Base-by-base conservation (phyloP, 768 basidiomycete species). In the Mycena belliarum region DNA sequence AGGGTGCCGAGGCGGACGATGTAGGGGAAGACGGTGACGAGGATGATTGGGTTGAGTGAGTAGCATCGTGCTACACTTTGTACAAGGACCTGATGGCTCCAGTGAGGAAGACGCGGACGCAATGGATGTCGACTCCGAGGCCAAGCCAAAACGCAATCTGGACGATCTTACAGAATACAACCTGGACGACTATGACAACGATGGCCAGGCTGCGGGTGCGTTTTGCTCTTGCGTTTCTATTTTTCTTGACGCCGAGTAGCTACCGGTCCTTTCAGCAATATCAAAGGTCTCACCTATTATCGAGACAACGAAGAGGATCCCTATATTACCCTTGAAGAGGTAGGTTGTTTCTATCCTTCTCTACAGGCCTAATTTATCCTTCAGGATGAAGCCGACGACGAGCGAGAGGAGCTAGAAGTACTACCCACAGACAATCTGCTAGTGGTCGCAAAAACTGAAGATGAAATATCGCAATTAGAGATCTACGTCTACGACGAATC, bases 401-500 rank as follows among this genome's bases (percentile, higher is more conserved):
- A 98, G 69, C 86, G 90, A 20, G 82, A 89, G 75, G 95, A 97
- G 61, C 84, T 98, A 20, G 91, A 97, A 72, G 74, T 99, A 50
- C 75, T 89, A 8, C 89, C 94, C 1, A 85, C 92, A 15, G 97
- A 98, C 77, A 97, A 97, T 70, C 82, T 99, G 60, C 76, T 99
- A 63, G 88, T 98, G 28, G 76, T 87, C 32, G 95, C 95, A 32
- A 95, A 95, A 84, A 98, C 96, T 0, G 93, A 95, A 69, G 95
- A 98, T 72, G 95, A 98, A 61, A 84, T 98, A 52, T 95, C 95
- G 2, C 94, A 97, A 63, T 82, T 98, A 52, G 96, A 98, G 70
- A 81, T 97, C 63, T 96, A 96, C 74, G 88, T 98, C 66, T 98
- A 97, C 73, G 94, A 98, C 71, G 94, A 96, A 68, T 79, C 84